Base-by-base conservation (phyloP, 768 basidiomycete species). In the Tylopilus felleus region DNA sequence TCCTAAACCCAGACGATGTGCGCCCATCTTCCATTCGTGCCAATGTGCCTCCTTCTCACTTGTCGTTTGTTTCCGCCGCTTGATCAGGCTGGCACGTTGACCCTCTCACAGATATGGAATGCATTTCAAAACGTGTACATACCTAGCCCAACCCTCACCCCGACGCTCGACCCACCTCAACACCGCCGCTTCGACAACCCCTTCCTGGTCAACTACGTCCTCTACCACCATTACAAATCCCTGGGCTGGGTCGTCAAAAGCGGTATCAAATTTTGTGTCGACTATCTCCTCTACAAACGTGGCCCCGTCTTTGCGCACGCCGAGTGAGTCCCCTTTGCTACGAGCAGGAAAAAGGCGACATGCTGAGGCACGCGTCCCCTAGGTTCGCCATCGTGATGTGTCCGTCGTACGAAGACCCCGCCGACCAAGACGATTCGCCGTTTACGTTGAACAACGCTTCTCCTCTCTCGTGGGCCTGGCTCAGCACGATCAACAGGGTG, bases 211-310 rank as follows among this genome's bases (percentile, higher is more conserved):
- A 81, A 90, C 63, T 99, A 98, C 62, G 84, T 86, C 46, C 84
- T 83, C 4, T 97, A 95, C 64, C 96, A 98, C 68, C 94, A 98
- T 70, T 98, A 90, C 66, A 84, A 96, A 16, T 93, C 94, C 5
- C 79, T 98, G 8, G 97, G 97, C 23, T 99, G 96, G 97, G 91
- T 98, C 19, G 86, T 97, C 58, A 93, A 94, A 71, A 84, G 85
- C 27, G 97, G 97, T 1, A 85, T 97, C 76, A 99, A 99, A 71
- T 99, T 99, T 71, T 98, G 95, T 62, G 89, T 88, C 36, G 97
- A 99, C 65, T 94, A 89, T 73, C 80, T 99, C 10, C 73, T 98
- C 25, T 99, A 99, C 70, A 94, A 92, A 62, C 82, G 90, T 13
- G 97, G 97, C 0, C 94, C 96, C 3, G 91, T 96, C 1, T 98